phyloP scores from a whole-genome alignment of 1,284 basidiomycete species.

The Peniophora sp. region DNA sequence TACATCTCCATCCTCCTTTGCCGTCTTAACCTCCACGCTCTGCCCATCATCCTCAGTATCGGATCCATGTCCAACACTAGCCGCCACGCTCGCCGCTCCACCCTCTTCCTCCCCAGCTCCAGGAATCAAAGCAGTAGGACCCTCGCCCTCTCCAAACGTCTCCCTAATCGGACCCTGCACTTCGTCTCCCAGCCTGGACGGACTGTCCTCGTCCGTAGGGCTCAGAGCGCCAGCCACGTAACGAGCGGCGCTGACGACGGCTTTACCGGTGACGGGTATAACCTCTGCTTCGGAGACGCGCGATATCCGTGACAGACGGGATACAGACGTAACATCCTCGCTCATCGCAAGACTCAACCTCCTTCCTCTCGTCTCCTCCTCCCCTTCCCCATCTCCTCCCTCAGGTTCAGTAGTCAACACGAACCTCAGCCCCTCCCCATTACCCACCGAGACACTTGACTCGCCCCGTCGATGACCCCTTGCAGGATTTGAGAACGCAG shows the following conservation, averaged over 20 bases:
- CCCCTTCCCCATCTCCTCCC: constrained; percentile 24
- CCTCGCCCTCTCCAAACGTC: too few relatives aligned
- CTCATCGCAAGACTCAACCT: constrained; percentile 5
- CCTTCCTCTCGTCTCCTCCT: constrained; percentile 1
- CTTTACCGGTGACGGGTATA: constrained; percentile 24
- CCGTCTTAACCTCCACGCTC: too few relatives aligned
- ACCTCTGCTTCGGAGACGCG: constrained; percentile 22
- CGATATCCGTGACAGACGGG: constrained; percentile 3
- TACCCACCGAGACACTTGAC: constrained; percentile 2
- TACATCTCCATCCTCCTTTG: background rate
- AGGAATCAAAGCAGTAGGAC: too few relatives aligned
- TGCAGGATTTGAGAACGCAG: too few relatives aligned
- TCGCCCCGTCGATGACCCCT: background rate
- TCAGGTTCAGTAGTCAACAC: constrained; percentile 19
- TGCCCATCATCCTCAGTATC: too few relatives aligned
- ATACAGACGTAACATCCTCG: constrained; percentile 5
- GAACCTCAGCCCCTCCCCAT: constrained; percentile 13
- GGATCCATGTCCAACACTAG: too few relatives aligned
- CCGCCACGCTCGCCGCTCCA: background rate
- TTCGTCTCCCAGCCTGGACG: too few relatives aligned
- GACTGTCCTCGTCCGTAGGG: background rate
- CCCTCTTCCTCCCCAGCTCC: constrained; percentile 1
- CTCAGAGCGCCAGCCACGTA: too few relatives aligned
- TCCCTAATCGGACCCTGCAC: too few relatives aligned
- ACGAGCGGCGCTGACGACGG: constrained; percentile 22